Percentiles rank a stretch among this genome's conserved stretches.
phyloP scores from a whole-genome alignment of 257 asterid genomes.

The Ballota nigra region DNA sequence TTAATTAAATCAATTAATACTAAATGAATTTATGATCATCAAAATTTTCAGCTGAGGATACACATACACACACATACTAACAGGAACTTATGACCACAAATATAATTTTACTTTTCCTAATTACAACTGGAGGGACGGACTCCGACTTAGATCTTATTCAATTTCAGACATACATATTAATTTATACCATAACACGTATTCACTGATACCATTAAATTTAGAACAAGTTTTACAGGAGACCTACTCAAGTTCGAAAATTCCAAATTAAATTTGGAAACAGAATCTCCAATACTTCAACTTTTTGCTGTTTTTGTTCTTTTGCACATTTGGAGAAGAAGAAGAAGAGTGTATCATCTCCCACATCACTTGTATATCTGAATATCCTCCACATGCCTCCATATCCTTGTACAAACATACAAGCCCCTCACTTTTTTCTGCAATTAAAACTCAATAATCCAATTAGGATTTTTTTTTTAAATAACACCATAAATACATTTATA shows the following conservation, averaged over 20 bases:
- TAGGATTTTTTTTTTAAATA: too few species aligned
- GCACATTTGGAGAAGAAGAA: conserved; percentile 20
- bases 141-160: not conserved
- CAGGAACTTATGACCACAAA: too few species aligned
- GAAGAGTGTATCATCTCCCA: conserved; percentile 66
- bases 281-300: conserved; percentile 33
- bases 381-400: conserved; percentile 64
- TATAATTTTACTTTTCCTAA: too few species aligned
- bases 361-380: conserved; percentile 64
- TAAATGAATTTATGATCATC: too few species aligned
- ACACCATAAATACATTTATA: not conserved
- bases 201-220: too few species aligned
- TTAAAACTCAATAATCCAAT: too few species aligned
- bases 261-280: conserved; percentile 24
- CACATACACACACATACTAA: too few species aligned
- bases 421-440: conserved; percentile 43
- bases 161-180: not conserved
- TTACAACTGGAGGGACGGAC: not conserved
- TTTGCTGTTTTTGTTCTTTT: conserved; percentile 25
- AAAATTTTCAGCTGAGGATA: too few species aligned
- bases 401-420: conserved; percentile 49
- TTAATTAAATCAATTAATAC: too few species aligned
- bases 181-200: too few species aligned
- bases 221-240: too few species aligned
- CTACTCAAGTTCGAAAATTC: not conserved